Percentiles rank a stretch among this genome's conserved stretches.
These are phyloP conservation scores for Oenanthe javanica DNA, from an alignment of 140 eudicot species.

Conservation along the genomic window DNA sequence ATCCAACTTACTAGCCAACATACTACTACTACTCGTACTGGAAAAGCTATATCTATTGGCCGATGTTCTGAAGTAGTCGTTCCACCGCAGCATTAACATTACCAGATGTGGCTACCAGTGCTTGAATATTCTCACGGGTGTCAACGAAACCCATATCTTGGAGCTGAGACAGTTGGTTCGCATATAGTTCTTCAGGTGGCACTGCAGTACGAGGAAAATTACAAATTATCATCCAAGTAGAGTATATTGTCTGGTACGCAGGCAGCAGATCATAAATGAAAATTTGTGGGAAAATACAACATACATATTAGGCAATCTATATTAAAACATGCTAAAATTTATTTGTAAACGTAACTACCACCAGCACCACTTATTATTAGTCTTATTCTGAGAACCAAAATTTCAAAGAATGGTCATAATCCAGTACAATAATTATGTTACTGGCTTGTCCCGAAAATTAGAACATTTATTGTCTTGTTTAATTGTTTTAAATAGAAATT, in stretches of 20 bases:
- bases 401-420: not conserved
- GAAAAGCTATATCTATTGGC: conserved; percentile 30
- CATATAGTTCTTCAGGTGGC: conserved; percentile 88
- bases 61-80: conserved; percentile 68
- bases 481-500: too few relatives aligned
- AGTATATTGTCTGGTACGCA: not conserved
- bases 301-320: not conserved
- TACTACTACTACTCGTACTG: too few relatives aligned
- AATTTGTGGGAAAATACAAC: not conserved
- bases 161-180: conserved; percentile 67
- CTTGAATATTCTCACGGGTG: conserved; percentile 71
- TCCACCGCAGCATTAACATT: conserved; percentile 93
- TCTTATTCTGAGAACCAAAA: too few relatives aligned
- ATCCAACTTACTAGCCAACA: too few relatives aligned
- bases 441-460: too few relatives aligned
- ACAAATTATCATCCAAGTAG: not conserved
- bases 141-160: conserved; percentile 95
- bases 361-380: not conserved
- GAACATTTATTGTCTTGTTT: too few relatives aligned
- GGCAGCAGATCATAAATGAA: not conserved
- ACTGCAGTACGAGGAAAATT: conserved; percentile 20
- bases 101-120: conserved; percentile 75
- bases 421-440: too few relatives aligned
- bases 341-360: not conserved
- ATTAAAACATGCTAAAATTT: not conserved